Evolutionary conservation across 257 asterid species (phyloP).

Genomic region (Primulina huaijiensis): DNA sequence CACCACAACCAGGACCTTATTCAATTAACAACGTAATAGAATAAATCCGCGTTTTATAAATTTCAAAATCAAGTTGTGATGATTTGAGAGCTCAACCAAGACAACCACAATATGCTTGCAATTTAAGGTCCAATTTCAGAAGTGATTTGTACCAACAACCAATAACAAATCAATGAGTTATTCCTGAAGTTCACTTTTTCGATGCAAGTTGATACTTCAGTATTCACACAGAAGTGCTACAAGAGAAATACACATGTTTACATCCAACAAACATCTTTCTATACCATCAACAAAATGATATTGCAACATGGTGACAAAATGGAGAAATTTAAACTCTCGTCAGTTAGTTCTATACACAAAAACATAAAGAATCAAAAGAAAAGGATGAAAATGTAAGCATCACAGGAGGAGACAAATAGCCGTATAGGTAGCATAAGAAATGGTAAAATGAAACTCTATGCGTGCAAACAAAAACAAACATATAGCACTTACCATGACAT

Average conservation of each 20-base stretch:
- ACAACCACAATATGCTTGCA: neutral
- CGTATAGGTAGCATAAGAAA: neutral
- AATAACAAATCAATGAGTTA: too few relatives aligned
- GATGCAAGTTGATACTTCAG: neutral
- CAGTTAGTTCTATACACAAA: neutral
- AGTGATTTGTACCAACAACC: neutral
- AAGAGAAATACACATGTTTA: neutral
- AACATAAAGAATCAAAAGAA: neutral
- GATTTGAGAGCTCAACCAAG: neutral
- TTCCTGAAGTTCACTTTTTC: neutral
- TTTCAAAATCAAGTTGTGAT: neutral
- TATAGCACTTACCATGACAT: slow-evolving; percentile 70
- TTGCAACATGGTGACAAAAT: neutral
- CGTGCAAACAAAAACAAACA: neutral
- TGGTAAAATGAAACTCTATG: neutral
- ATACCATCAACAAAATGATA: neutral
- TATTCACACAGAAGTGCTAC: neutral
- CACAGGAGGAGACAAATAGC: neutral
- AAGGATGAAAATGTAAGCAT: neutral
- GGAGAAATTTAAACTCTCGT: neutral
- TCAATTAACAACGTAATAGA: neutral
- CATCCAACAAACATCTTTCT: neutral
- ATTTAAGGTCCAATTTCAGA: neutral
- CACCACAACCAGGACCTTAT: neutral
- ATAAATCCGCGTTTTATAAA: too few relatives aligned